Conservation (phyloP, 2,329 filamentous ascomycete species). For the Akanthomyces uredinophilus region DNA sequence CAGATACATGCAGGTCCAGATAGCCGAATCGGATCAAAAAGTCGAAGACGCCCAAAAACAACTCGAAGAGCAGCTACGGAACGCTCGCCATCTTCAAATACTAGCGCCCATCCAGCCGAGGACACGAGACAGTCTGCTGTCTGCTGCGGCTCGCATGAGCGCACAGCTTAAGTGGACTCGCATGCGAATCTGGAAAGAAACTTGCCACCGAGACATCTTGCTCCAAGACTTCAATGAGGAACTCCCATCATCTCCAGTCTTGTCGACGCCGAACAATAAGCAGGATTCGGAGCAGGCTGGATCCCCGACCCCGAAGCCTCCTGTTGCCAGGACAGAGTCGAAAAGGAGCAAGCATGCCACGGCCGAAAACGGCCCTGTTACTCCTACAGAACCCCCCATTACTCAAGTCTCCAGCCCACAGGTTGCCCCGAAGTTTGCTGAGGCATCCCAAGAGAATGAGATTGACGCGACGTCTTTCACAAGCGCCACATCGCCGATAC, state of each 20-base stretch:
- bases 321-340: slow-evolving; percentile 24
- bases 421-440: neutral
- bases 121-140: slow-evolving; percentile 79
- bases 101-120: slow-evolving; percentile 87
- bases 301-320: slow-evolving; percentile 24
- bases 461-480: slow-evolving; percentile 19
- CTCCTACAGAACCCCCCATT: slow-evolving; percentile 23
- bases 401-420: slow-evolving; percentile 17
- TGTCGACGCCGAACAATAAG: slow-evolving; percentile 24
- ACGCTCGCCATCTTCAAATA: slow-evolving; percentile 84
- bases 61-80: slow-evolving; percentile 77
- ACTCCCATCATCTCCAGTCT: slow-evolving; percentile 19
- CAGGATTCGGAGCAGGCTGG: slow-evolving; percentile 23
- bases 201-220: slow-evolving; percentile 85
- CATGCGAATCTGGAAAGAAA: slow-evolving; percentile 87
- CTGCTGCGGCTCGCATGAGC: slow-evolving; percentile 76
- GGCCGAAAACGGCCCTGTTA: slow-evolving; percentile 24
- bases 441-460: neutral
- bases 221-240: slow-evolving; percentile 83
- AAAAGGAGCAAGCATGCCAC: slow-evolving; percentile 22
- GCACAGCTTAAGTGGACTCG: slow-evolving; percentile 92
- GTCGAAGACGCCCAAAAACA: slow-evolving; percentile 67
- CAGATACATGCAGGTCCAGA: slow-evolving; percentile 77
- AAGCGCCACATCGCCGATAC: slow-evolving; percentile 19
- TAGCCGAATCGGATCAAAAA: slow-evolving; percentile 76